Evolutionary conservation across 2,329 filamentous ascomycete species (phyloP).

Genomic region (Sporothrix pseudoabietina): DNA sequence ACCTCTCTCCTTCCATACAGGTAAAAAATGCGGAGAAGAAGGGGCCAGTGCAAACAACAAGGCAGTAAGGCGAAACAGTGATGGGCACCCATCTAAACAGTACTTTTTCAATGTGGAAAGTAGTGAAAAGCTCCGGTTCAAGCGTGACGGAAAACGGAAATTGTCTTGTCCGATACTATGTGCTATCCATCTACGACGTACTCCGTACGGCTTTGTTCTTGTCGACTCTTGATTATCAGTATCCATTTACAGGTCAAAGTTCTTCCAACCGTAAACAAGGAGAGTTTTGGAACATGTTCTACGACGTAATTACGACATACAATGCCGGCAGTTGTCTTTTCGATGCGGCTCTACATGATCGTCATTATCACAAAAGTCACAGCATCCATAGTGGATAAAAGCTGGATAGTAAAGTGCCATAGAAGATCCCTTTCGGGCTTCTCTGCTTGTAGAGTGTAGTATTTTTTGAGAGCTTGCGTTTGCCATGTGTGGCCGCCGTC

Average conservation of each 20-base stretch:
- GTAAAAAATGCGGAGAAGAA: neutral
- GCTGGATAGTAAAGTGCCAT: neutral
- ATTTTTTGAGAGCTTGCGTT: neutral
- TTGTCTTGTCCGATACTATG: neutral
- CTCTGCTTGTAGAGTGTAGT: slow-evolving; percentile 1
- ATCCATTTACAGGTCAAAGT: neutral
- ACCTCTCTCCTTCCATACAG: neutral
- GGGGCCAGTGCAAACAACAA: neutral
- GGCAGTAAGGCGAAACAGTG: neutral
- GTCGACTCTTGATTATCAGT: neutral
- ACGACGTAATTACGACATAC: neutral
- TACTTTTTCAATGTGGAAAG: neutral
- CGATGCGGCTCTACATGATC: neutral
- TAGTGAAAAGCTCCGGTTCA: neutral
- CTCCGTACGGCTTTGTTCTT: neutral
- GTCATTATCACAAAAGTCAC: neutral
- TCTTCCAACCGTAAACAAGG: neutral
- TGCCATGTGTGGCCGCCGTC: neutral
- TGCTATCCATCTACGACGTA: neutral
- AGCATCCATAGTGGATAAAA: neutral
- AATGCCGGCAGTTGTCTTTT: neutral
- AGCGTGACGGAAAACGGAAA: neutral
- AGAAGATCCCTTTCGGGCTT: neutral
- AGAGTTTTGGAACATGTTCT: neutral
- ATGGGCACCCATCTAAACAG: neutral